Percentiles rank a stretch among this genome's conserved stretches.
These are phyloP conservation scores for Pochonia chlamydosporia DNA, from an alignment of 2,329 filamentous ascomycete species.

Conservation along the genomic window DNA sequence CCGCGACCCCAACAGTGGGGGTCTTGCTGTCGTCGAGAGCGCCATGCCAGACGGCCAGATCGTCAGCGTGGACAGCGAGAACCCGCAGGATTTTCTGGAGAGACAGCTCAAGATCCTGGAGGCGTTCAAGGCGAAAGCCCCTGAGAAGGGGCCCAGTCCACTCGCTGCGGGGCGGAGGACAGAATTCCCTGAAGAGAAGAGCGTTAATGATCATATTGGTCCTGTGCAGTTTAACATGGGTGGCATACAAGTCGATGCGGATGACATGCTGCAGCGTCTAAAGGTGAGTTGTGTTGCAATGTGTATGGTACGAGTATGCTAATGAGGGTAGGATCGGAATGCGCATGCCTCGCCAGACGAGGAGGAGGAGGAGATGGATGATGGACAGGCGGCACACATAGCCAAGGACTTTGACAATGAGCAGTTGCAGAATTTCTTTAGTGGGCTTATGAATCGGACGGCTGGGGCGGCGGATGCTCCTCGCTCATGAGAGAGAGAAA, in stretches of 20 bases:
- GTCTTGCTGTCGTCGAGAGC: constrained; percentile 34
- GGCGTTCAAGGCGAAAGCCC: constrained; percentile 47
- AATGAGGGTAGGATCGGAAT: constrained; percentile 46
- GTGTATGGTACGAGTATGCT: constrained; percentile 9
- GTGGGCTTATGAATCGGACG: constrained; percentile 52
- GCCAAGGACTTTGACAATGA: constrained; percentile 44
- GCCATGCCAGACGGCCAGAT: constrained; percentile 30
- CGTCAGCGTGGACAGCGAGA: constrained; percentile 37
- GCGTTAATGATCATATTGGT: constrained; percentile 75
- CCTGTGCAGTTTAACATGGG: constrained; percentile 98
- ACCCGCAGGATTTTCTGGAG: constrained; percentile 72
- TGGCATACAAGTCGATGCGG: constrained; percentile 91
- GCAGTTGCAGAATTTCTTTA: constrained; percentile 54
- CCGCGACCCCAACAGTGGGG: constrained; percentile 63
- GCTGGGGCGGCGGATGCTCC: constrained; percentile 17
- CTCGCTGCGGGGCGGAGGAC: constrained; percentile 17
- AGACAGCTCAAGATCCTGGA: constrained; percentile 74
- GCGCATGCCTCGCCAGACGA: constrained; percentile 36
- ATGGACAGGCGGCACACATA: constrained; percentile 35
- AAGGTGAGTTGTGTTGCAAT: constrained; percentile 50
- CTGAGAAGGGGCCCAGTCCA: constrained; percentile 33
- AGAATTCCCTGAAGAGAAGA: constrained; percentile 36
- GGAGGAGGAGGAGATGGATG: constrained; percentile 29
- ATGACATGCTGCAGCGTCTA: constrained; percentile 83
- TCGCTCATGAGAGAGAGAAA: constrained; percentile 7